Evolutionary conservation across 257 asterid genomes (phyloP).

Genomic region (Solanum chmielewskii): DNA sequence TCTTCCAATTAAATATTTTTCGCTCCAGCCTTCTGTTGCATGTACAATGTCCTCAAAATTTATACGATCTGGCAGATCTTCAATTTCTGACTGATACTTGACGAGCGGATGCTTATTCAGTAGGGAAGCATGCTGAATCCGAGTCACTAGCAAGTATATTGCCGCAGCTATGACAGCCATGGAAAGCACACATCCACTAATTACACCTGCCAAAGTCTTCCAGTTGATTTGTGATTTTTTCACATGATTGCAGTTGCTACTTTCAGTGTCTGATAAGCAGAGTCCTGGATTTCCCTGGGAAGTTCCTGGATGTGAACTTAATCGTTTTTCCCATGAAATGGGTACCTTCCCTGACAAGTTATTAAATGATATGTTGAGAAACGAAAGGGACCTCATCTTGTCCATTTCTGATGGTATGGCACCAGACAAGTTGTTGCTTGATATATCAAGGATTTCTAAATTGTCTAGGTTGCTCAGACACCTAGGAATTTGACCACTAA

Average conservation of each 20-base stretch:
- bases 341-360: constrained; percentile 21
- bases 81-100: constrained; percentile 12
- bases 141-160: background rate
- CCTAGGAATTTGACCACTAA: constrained; percentile 27
- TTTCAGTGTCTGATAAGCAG: constrained; percentile 3
- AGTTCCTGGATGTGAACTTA: constrained; percentile 13
- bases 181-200: constrained; percentile 5
- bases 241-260: constrained; percentile 6
- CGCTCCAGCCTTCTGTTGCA: constrained; percentile 42
- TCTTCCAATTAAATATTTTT: constrained; percentile 40
- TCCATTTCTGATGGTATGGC: constrained; percentile 18
- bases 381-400: constrained; percentile 24
- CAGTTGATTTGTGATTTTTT: constrained; percentile 11
- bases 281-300: constrained; percentile 27
- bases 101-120: constrained; percentile 1
- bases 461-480: constrained; percentile 13
- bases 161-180: constrained; percentile 12
- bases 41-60: constrained; percentile 30
- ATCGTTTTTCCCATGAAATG: constrained; percentile 11
- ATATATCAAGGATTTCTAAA: constrained; percentile 32
- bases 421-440: constrained; percentile 34
- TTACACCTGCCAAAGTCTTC: constrained; percentile 6
- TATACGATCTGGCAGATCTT: constrained; percentile 31
- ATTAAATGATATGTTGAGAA: constrained; percentile 34
- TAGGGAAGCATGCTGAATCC: background rate